Evolutionary conservation across 257 asterid species (phyloP).

Genomic region (Ophiorrhiza pumila): DNA sequence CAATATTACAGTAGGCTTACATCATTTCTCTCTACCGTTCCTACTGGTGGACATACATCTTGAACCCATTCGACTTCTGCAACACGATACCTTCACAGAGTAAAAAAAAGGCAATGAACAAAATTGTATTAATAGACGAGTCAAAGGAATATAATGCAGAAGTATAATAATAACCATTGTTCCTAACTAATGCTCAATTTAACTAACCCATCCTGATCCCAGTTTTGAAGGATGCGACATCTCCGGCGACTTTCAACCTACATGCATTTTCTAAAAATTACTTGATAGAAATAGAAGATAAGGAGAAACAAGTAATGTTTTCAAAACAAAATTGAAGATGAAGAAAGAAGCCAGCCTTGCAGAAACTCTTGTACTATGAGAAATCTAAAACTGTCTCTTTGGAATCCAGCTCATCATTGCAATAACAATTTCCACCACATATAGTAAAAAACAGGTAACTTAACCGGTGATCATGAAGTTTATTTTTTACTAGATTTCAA

Average conservation of each 20-base stretch:
- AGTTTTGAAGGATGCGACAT: conserved; percentile 65
- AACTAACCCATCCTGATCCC: conserved; percentile 98
- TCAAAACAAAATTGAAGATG: conserved; percentile 7
- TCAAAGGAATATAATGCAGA: conserved; percentile 16
- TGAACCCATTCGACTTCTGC: conserved; percentile 95
- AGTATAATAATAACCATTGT: not conserved
- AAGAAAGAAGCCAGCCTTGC: conserved; percentile 8
- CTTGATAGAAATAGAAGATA: conserved; percentile 1
- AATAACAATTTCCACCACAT: conserved; percentile 3
- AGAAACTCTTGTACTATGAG: not conserved
- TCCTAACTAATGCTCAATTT: not conserved
- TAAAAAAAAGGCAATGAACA: not conserved
- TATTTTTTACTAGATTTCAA: not conserved
- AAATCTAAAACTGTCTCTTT: not conserved
- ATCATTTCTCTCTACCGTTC: conserved; percentile 61
- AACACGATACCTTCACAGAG: conserved; percentile 71
- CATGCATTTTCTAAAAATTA: conserved; percentile 24
- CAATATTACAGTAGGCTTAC: conserved; percentile 41
- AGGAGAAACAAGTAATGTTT: not conserved
- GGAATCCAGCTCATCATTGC: not conserved
- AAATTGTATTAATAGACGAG: conserved; percentile 11
- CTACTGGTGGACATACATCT: conserved; percentile 57
- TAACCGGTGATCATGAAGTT: not conserved
- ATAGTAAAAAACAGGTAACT: not conserved
- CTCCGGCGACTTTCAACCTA: conserved; percentile 96